Percentiles rank a stretch among this genome's conserved stretches.
These are phyloP conservation scores for Eutrema salsugineum DNA, from an alignment of 441 rosid genomes.

Conservation along the genomic window DNA sequence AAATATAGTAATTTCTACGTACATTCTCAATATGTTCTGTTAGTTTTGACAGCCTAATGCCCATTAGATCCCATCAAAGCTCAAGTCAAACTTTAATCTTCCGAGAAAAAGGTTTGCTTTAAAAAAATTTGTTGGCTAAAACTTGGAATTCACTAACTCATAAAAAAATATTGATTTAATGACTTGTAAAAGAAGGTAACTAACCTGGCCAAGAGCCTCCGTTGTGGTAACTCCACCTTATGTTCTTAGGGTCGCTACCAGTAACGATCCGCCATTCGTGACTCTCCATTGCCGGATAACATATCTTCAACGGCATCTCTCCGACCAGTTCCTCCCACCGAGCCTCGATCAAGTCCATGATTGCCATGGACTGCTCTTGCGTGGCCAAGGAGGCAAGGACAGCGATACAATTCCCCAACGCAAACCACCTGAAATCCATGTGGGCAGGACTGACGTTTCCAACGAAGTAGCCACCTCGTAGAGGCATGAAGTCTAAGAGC, in stretches of 20 bases:
- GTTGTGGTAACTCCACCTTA: conserved; percentile 55
- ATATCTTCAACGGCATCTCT: conserved; percentile 55
- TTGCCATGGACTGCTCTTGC: conserved; percentile 39
- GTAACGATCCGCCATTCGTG: conserved; percentile 54
- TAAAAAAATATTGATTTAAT: neutral
- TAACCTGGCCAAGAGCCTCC: conserved; percentile 66
- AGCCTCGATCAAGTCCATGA: conserved; percentile 47
- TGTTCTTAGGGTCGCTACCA: conserved; percentile 56
- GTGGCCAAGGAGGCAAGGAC: conserved; percentile 45
- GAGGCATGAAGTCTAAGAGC: conserved; percentile 38
- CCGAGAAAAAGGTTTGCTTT: neutral
- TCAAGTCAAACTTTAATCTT: too few relatives aligned
- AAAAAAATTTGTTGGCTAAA: neutral
- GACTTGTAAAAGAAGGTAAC: neutral
- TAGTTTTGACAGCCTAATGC: neutral
- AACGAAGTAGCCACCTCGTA: conserved; percentile 47
- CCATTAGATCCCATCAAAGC: neutral
- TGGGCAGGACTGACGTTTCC: conserved; percentile 56
- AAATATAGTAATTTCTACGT: neutral
- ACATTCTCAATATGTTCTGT: neutral
- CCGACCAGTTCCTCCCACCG: conserved; percentile 50
- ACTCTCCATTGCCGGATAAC: conserved; percentile 49
- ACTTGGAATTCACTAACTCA: neutral
- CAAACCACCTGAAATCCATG: conserved; percentile 54
- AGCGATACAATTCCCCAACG: conserved; percentile 45